Percentiles rank a stretch among this genome's conserved stretches.
Conservation (phyloP, 495 filamentous ascomycete species). For the Aspergillus sclerotioniger region DNA sequence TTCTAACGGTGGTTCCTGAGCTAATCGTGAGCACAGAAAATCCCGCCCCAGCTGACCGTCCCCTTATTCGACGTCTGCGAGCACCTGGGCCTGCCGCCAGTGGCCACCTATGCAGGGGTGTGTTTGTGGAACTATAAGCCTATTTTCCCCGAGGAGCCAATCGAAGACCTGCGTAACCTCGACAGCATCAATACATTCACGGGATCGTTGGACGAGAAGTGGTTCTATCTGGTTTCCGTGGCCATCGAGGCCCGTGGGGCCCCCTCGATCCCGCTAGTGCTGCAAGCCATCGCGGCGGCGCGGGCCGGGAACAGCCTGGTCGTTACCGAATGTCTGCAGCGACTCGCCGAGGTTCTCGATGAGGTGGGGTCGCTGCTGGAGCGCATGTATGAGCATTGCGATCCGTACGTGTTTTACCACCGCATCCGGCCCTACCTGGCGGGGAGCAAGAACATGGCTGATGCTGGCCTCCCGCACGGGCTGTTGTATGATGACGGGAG, state of each 20-base stretch:
- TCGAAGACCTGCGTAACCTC: constrained; percentile 81
- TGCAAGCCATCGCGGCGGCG: constrained; percentile 81
- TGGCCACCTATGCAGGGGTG: constrained; percentile 90
- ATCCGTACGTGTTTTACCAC: constrained; percentile 91
- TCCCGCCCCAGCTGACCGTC: constrained; percentile 80
- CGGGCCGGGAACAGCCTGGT: constrained; percentile 63
- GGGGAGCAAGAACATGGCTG: constrained; percentile 94
- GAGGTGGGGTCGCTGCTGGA: constrained; percentile 71
- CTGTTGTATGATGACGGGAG: constrained; percentile 81
- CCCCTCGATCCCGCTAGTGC: constrained; percentile 84
- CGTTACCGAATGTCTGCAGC: constrained; percentile 71
- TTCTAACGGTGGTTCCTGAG: neutral
- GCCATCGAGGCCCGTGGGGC: constrained; percentile 93
- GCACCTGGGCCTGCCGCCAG: constrained; percentile 83
- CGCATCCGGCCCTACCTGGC: constrained; percentile 91
- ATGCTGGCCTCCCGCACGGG: constrained; percentile 83
- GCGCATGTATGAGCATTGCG: constrained; percentile 89
- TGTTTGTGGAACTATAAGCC: constrained; percentile 96
- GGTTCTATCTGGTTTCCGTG: constrained; percentile 95
- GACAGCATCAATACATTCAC: constrained; percentile 86
- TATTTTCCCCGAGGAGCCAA: constrained; percentile 73
- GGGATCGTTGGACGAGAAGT: constrained; percentile 94
- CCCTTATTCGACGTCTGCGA: constrained; percentile 77
- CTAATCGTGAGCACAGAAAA: constrained; percentile 52
- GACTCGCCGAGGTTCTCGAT: constrained; percentile 83